Evolutionary conservation across 164 flowering plant genomes (phyloP).

Genomic region (Malania oleifera): DNA sequence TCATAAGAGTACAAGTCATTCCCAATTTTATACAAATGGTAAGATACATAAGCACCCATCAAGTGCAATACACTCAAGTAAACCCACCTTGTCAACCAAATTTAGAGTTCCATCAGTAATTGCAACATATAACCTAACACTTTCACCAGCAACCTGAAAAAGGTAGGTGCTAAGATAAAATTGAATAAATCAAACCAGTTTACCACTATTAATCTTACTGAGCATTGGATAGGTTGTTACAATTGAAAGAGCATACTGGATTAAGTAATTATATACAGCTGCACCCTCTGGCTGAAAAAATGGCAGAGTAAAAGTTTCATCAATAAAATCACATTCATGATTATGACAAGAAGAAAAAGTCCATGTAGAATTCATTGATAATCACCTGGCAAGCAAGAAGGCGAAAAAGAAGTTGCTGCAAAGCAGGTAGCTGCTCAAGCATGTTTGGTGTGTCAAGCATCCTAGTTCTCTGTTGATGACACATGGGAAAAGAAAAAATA

Average conservation of each 20-base stretch:
- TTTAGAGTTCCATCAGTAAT: conserved; percentile 42
- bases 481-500: no score
- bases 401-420: conserved; percentile 51
- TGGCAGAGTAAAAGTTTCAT: conserved; percentile 4
- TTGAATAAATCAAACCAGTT: neutral
- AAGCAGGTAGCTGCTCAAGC: conserved; percentile 44
- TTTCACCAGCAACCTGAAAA: conserved; percentile 45
- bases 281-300: conserved; percentile 53
- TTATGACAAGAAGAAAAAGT: no score
- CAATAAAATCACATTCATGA: conserved; percentile 2
- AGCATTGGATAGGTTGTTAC: conserved; percentile 20
- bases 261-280: conserved; percentile 32
- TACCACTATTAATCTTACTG: neutral
- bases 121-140: conserved; percentile 33
- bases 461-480: conserved; percentile 30
- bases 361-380: neutral
- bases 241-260: conserved; percentile 47
- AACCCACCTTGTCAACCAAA: conserved; percentile 48
- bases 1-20: conserved; percentile 3
- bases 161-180: conserved; percentile 11
- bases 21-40: neutral
- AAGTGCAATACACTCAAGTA: neutral
- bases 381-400: conserved; percentile 52
- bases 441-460: conserved; percentile 21
- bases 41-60: neutral